Percentiles rank a stretch among this genome's conserved stretches.
Conservation (phyloP, 768 basidiomycete genomes). For the Tricholoma hemisulphureum region DNA sequence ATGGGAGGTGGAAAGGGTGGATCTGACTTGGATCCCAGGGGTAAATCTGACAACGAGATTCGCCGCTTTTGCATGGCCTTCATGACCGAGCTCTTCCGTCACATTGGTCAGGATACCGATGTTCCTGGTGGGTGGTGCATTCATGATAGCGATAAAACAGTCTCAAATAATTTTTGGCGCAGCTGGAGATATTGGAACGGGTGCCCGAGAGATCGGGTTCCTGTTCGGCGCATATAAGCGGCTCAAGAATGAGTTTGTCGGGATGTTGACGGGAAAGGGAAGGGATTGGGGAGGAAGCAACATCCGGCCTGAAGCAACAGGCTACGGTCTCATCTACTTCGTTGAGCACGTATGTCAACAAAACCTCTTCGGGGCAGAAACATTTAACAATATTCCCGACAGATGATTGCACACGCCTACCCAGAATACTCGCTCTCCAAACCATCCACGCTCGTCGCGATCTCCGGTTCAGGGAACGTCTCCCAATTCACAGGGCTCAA, state of each 20-base stretch:
- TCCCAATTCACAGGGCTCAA: constrained; percentile 75
- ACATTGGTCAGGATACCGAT: constrained; percentile 73
- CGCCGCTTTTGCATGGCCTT: constrained; percentile 68
- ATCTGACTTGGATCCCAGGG: constrained; percentile 80
- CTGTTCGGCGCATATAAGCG: constrained; percentile 80
- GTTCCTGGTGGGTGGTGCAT: constrained; percentile 48
- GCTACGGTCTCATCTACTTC: constrained; percentile 77
- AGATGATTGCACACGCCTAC: constrained; percentile 58
- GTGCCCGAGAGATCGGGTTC: constrained; percentile 73
- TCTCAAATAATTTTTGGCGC: not conserved
- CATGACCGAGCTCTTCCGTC: constrained; percentile 71
- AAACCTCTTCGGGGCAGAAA: not conserved
- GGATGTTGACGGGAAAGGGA: constrained; percentile 73
- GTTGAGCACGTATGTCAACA: constrained; percentile 57
- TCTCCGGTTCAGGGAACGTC: constrained; percentile 73
- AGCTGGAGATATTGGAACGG: constrained; percentile 74
- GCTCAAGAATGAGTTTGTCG: constrained; percentile 65
- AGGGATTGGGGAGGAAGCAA: constrained; percentile 66
- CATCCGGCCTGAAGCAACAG: constrained; percentile 74
- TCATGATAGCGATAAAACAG: not conserved
- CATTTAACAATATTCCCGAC: not conserved
- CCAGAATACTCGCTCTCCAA: constrained; percentile 53
- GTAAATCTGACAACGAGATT: constrained; percentile 73
- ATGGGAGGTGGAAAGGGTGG: constrained; percentile 85
- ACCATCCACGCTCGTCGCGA: constrained; percentile 48